Percentiles rank a stretch among this genome's conserved stretches.
These are phyloP conservation scores for Tetrahymena elliotti DNA, from an alignment of 73 alveolate genomes.

Conservation along the genomic window DNA sequence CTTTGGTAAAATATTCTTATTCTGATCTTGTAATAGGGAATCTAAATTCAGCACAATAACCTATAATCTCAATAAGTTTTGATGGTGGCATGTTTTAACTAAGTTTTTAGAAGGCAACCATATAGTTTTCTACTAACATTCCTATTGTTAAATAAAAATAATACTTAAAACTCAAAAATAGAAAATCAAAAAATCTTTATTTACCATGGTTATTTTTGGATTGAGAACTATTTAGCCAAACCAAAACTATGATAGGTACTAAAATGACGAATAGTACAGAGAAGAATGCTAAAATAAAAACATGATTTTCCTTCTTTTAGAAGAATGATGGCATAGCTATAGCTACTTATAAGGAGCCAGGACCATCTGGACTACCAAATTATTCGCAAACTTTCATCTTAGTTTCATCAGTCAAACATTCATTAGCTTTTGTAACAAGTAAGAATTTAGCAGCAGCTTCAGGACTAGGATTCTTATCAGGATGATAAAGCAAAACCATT, in stretches of 20 bases:
- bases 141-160: background rate
- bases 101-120: background rate
- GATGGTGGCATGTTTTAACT: background rate
- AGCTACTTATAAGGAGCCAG: constrained; percentile 52
- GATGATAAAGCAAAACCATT: constrained; percentile 54
- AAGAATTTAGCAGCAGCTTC: constrained; percentile 63
- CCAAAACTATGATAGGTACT: constrained; percentile 46
- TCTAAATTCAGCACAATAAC: background rate
- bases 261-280: constrained; percentile 47
- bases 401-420: constrained; percentile 60
- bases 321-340: constrained; percentile 66
- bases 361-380: constrained; percentile 74
- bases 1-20: background rate
- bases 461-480: constrained; percentile 69
- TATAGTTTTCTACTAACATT: background rate
- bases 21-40: background rate
- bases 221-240: constrained; percentile 27
- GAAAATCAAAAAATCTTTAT: too few relatives aligned
- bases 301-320: constrained; percentile 57
- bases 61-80: background rate
- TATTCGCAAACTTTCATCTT: constrained; percentile 52
- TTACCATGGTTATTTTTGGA: background rate
- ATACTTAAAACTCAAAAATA: background rate
- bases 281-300: constrained; percentile 51
- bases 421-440: constrained; percentile 59